Evolutionary conservation across 78 protist genomes (phyloP).

Genomic region (Dictyostelium citrinum): DNA sequence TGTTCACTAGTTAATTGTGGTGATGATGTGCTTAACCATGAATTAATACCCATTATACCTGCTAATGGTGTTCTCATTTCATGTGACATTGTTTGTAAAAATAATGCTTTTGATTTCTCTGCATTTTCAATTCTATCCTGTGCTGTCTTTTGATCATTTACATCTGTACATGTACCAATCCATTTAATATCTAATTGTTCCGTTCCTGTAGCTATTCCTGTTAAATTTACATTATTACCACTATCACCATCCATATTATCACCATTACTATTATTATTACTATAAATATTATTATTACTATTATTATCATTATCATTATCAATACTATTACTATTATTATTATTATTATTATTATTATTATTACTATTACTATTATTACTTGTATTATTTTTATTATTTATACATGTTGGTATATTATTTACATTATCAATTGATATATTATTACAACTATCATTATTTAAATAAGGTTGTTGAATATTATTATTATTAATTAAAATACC

Average conservation of each 20-base stretch:
- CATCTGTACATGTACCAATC: slow-evolving; percentile 59
- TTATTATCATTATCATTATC: too few relatives aligned
- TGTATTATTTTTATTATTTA: too few relatives aligned
- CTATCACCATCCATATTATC: background rate
- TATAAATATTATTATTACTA: background rate
- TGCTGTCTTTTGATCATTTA: slow-evolving; percentile 47
- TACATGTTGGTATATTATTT: background rate
- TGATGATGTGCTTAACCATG: background rate
- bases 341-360: background rate
- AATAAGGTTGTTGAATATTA: background rate
- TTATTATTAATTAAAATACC: background rate
- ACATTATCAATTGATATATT: background rate
- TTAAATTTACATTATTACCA: background rate
- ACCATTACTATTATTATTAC: background rate
- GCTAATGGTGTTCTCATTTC: slow-evolving; percentile 64
- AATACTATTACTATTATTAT: too few relatives aligned
- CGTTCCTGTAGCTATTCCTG: background rate
- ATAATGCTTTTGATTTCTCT: slow-evolving; percentile 15
- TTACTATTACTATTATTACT: too few relatives aligned
- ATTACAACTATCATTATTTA: background rate
- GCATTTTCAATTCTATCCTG: slow-evolving; percentile 33
- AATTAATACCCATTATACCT: slow-evolving; percentile 53
- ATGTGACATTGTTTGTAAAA: slow-evolving; percentile 40
- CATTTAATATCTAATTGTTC: background rate
- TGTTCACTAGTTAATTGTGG: slow-evolving; percentile 1